These are phyloP conservation scores for Calonectria fujianensis DNA, from an alignment of 2,329 filamentous ascomycete species.

Conservation along the genomic window DNA sequence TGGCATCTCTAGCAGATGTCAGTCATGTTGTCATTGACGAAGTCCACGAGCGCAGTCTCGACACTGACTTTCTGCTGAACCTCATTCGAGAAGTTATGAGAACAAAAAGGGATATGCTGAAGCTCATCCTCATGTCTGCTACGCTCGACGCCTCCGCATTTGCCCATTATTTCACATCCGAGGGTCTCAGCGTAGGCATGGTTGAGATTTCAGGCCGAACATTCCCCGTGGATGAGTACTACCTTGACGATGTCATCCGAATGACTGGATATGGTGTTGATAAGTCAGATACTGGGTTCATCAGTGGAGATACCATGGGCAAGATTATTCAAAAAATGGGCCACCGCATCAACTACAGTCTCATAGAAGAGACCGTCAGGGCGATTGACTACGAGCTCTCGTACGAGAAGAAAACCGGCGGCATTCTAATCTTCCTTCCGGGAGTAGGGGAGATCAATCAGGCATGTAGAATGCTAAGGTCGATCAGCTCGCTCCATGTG, in stretches of 20 bases:
- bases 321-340: constrained; percentile 84
- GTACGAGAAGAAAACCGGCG: constrained; percentile 79
- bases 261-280: constrained; percentile 82
- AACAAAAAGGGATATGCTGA: constrained; percentile 85
- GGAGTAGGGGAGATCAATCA: constrained; percentile 94
- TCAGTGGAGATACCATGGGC: constrained; percentile 76
- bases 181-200: constrained; percentile 81
- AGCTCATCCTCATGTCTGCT: constrained; percentile 96
- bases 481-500: constrained; percentile 80
- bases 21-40: constrained; percentile 98
- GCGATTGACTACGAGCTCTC: constrained; percentile 86
- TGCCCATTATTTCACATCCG: constrained; percentile 85
- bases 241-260: constrained; percentile 89
- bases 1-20: constrained; percentile 88
- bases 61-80: constrained; percentile 94
- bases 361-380: constrained; percentile 86
- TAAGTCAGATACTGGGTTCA: constrained; percentile 66
- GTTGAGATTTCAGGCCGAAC: constrained; percentile 94
- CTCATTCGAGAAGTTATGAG: constrained; percentile 88
- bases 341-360: constrained; percentile 91
- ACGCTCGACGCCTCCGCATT: constrained; percentile 94
- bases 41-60: constrained; percentile 95
- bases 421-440: constrained; percentile 96
- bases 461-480: constrained; percentile 80
- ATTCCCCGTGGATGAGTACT: constrained; percentile 91